Evolutionary conservation across 1,284 basidiomycete species (phyloP).

Genomic region (Hypsizygus ulmarius): DNA sequence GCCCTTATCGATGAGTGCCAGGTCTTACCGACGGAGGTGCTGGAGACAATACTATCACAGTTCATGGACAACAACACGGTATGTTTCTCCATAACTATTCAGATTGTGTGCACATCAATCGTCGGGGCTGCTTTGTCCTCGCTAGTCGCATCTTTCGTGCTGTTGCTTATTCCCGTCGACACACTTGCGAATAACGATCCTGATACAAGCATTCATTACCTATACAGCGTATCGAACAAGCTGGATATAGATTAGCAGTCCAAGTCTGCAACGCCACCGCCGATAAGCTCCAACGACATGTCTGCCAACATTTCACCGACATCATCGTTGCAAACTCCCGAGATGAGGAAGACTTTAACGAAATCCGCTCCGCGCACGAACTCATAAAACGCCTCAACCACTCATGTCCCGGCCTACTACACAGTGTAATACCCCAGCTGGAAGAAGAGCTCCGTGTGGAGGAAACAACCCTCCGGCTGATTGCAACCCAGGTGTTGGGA

Average conservation of each 20-base stretch:
- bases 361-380: constrained; percentile 76
- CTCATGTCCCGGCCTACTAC: constrained; percentile 78
- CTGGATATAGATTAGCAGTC: constrained; percentile 83
- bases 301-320: constrained; percentile 90
- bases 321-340: constrained; percentile 67
- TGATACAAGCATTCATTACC: not conserved
- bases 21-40: constrained; percentile 71
- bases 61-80: constrained; percentile 79
- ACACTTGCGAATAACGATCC: not conserved
- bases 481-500: constrained; percentile 84
- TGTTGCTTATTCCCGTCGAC: not conserved
- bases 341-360: constrained; percentile 53
- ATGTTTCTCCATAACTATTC: constrained; percentile 22
- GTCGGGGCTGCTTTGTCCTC: not conserved
- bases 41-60: constrained; percentile 83
- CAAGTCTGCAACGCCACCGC: constrained; percentile 83
- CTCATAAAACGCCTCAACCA: constrained; percentile 85
- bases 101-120: not conserved
- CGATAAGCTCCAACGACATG: constrained; percentile 86
- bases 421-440: constrained; percentile 90
- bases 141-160: not conserved
- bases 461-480: constrained; percentile 67
- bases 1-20: constrained; percentile 87
- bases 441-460: constrained; percentile 88
- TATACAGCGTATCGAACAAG: constrained; percentile 65